These are phyloP conservation scores for Aureobasidium sp. DNA, from an alignment of 2,329 filamentous ascomycete genomes.

Conservation along the genomic window DNA sequence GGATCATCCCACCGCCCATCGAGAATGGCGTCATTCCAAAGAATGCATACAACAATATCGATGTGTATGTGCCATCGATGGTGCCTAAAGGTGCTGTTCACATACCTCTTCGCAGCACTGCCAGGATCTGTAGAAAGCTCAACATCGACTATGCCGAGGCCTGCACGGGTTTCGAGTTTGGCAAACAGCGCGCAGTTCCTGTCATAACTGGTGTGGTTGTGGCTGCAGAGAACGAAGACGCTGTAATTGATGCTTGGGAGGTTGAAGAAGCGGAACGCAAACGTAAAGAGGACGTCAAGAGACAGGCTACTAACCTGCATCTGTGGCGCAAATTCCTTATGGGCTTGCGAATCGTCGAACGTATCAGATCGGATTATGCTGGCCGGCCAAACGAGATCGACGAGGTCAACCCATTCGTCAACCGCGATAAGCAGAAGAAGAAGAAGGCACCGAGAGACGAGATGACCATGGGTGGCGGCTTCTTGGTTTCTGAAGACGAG, in stretches of 20 bases:
- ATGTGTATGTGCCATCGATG: conserved; percentile 92
- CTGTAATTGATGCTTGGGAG: conserved; percentile 70
- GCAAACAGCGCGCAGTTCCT: conserved; percentile 86
- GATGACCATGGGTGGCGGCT: conserved; percentile 32
- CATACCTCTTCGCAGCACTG: conserved; percentile 68
- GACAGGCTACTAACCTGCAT: conserved; percentile 63
- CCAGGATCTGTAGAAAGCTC: conserved; percentile 74
- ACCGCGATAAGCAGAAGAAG: conserved; percentile 31
- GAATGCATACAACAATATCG: conserved; percentile 93
- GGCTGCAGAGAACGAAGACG: conserved; percentile 68
- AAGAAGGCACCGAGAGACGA: conserved; percentile 20
- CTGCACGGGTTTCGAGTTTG: conserved; percentile 94
- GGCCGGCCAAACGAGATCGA: conserved; percentile 40
- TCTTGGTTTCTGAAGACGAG: conserved; percentile 34
- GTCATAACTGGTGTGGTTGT: conserved; percentile 87
- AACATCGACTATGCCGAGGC: conserved; percentile 88
- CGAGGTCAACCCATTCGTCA: conserved; percentile 49
- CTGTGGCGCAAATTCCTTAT: conserved; percentile 84
- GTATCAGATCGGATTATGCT: conserved; percentile 71
- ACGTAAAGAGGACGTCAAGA: conserved; percentile 77
- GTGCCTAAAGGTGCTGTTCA: conserved; percentile 78
- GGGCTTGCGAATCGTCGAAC: conserved; percentile 73
- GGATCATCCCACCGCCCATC: conserved; percentile 88
- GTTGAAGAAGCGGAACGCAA: conserved; percentile 65
- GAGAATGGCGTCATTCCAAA: conserved; percentile 80